phyloP scores from a whole-genome alignment of 495 filamentous ascomycete species.

The Hyaloscypha bicolor region DNA sequence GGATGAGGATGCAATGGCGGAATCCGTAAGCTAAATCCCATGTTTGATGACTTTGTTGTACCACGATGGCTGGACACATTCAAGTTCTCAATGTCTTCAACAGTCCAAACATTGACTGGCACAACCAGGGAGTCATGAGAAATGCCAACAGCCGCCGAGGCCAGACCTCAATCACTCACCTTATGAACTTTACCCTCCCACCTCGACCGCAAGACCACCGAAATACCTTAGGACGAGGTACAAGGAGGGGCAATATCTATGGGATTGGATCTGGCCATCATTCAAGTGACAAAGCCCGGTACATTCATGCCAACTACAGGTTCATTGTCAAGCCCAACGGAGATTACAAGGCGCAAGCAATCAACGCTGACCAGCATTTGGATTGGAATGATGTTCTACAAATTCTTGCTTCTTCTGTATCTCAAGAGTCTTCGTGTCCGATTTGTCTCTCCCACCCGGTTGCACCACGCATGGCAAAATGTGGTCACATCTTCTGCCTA shows the following conservation, averaged over 20 bases:
- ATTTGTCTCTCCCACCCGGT: conserved; percentile 89
- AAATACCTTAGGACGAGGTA: conserved; percentile 49
- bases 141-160: conserved; percentile 84
- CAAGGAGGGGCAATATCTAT: conserved; percentile 72
- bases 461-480: conserved; percentile 95
- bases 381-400: conserved; percentile 92
- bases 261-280: conserved; percentile 91
- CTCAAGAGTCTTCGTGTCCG: conserved; percentile 85
- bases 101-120: conserved; percentile 9
- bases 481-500: conserved; percentile 96
- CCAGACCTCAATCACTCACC: conserved; percentile 94
- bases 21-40: conserved; percentile 57
- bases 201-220: conserved; percentile 65
- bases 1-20: conserved; percentile 80
- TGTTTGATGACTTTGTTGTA: neutral
- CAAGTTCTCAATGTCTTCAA: neutral
- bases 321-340: conserved; percentile 88
- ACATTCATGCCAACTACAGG: conserved; percentile 93
- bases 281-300: conserved; percentile 87
- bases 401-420: conserved; percentile 85
- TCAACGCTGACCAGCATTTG: conserved; percentile 86
- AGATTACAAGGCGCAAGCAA: conserved; percentile 76
- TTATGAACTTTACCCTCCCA: conserved; percentile 88
- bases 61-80: neutral
- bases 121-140: conserved; percentile 69